Evolutionary conservation across 208 protist genomes (phyloP).

Genomic region (Acanthamoeba royreba): DNA sequence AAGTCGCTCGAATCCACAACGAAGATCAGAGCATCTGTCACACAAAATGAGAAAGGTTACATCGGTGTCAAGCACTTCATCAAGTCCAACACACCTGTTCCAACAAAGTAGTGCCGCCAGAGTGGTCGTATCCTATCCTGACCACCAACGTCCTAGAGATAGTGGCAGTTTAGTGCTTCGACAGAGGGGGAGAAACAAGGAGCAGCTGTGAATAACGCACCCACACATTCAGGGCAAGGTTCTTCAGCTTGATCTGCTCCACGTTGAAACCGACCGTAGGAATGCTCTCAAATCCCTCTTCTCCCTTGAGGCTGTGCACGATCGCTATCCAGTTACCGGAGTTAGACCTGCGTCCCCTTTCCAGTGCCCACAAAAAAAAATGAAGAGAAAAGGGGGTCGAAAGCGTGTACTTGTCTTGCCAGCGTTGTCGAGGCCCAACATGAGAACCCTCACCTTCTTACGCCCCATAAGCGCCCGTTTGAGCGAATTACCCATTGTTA

Average conservation of each 20-base stretch:
- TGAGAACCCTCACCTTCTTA: slow-evolving; percentile 86
- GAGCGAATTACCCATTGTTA: background rate
- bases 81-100: slow-evolving; percentile 82
- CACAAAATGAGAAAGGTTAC: background rate
- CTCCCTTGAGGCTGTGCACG: slow-evolving; percentile 97
- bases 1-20: slow-evolving; percentile 96
- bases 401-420: slow-evolving; percentile 90
- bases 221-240: slow-evolving; percentile 92
- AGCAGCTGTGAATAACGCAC: slow-evolving; percentile 50
- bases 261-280: slow-evolving; percentile 97
- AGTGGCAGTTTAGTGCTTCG: no score
- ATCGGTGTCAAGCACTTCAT: no score
- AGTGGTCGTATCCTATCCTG: slow-evolving; percentile 94
- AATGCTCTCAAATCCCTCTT: slow-evolving; percentile 85
- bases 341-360: no score
- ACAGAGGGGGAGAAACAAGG: no score
- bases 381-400: background rate
- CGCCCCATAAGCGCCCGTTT: slow-evolving; percentile 62
- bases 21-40: slow-evolving; percentile 92
- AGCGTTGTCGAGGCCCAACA: slow-evolving; percentile 96
- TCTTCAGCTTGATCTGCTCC: slow-evolving; percentile 96
- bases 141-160: slow-evolving; percentile 85
- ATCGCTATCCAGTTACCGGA: slow-evolving; percentile 76
- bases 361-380: no score
- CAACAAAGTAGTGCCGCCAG: slow-evolving; percentile 96